Base-by-base conservation (phyloP, 2,329 filamentous ascomycete species). In the Pseudogymnoascus sp. region DNA sequence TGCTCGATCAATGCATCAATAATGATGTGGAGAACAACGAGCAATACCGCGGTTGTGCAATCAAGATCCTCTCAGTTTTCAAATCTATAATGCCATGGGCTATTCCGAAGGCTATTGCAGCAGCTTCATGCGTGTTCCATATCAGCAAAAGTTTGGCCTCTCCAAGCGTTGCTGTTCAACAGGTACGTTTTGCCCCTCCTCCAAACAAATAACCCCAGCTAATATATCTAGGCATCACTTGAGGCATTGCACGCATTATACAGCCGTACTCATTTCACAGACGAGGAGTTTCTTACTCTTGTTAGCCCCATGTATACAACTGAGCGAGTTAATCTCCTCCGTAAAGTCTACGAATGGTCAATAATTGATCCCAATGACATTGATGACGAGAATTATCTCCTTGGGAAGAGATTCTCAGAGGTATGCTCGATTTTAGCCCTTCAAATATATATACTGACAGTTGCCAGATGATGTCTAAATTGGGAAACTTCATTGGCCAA, bases 331-430 rank as follows among this genome's bases (percentile, higher is more conserved):
- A 80, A 82, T 37, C 80, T 95, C 6, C 84, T 92, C 67, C 84
- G 82, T 65, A 83, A 86, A 63, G 80, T 96, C 10, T 92, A 90
- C 69, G 84, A 88, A 65, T 94, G 90, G 89, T 90, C 90, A 4
- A 76, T 85, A 9, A 87, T 93, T 45, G 88, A 92, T 66, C 83
- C 90, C 2, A 84, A 90, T 63, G 88, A 96, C 68, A 85, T 96
- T 63, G 90, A 97, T 67, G 91, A 96, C 70, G 87, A 92, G 70
- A 95, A 92, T 72, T 97, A 99, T 72, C 86, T 90, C 61, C 86
- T 97, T 67, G 86, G 90, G 40, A 97, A 97, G 77, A 97, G 96
- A 74, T 84, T 97, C 55, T 92, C 92, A 1, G 94, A 99, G 83
- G 89, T 92, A 80, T 67, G 76, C 68, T 12, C 31, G 45, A 45